A percentile compares a stretch with the other conserved stretches of the same genome.
Conservation (phyloP, 2,329 filamentous ascomycete species). For the Pyrenophora teres region DNA sequence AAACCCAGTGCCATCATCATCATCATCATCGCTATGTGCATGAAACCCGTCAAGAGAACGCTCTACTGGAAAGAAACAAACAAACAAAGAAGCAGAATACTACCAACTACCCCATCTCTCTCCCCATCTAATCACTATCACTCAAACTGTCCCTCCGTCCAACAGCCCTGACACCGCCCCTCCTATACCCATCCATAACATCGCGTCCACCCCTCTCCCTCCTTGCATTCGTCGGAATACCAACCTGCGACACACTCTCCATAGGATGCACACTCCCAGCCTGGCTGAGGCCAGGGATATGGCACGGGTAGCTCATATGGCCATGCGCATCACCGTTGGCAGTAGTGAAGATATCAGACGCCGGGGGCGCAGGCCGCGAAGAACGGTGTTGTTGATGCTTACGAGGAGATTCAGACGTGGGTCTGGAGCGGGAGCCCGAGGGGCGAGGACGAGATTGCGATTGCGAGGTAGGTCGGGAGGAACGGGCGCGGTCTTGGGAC, state of each 20-base stretch:
- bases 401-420: slow-evolving; percentile 40
- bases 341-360: slow-evolving; percentile 47
- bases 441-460: slow-evolving; percentile 23
- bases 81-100: not conserved
- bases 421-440: slow-evolving; percentile 37
- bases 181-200: slow-evolving; percentile 51
- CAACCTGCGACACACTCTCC: slow-evolving; percentile 49
- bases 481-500: slow-evolving; percentile 20
- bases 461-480: slow-evolving; percentile 9
- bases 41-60: not conserved
- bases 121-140: slow-evolving; percentile 52
- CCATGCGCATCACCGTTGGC: slow-evolving; percentile 50
- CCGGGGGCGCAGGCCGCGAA: slow-evolving; percentile 31
- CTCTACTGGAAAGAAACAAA: not conserved
- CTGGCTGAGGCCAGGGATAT: slow-evolving; percentile 58
- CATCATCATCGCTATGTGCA: too few species aligned
- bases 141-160: slow-evolving; percentile 59
- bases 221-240: slow-evolving; percentile 36
- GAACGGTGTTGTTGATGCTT: slow-evolving; percentile 36
- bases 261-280: slow-evolving; percentile 42
- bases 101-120: not conserved
- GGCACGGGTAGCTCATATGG: slow-evolving; percentile 61
- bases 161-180: slow-evolving; percentile 47
- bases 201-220: slow-evolving; percentile 41
- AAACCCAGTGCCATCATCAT: too few species aligned